Percentiles rank a stretch among this genome's conserved stretches.
Conservation (phyloP, 306 rosid species). For the Abrus precatorius region DNA sequence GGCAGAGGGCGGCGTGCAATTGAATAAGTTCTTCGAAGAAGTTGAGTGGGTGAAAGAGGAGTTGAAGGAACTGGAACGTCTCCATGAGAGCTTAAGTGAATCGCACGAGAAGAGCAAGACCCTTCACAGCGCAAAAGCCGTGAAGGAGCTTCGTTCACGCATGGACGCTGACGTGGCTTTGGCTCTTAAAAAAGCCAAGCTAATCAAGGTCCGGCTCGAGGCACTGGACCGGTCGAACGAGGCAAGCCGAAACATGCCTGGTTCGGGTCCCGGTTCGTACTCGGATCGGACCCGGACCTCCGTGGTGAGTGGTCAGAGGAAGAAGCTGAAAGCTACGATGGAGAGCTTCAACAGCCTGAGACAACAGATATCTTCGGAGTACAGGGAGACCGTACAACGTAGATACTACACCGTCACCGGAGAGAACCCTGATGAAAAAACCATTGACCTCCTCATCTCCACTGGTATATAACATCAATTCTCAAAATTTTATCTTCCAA, state of each 20-base stretch:
- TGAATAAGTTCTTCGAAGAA: conserved; percentile 79
- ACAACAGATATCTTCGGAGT: conserved; percentile 79
- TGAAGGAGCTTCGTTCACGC: conserved; percentile 78
- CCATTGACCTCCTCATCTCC: conserved; percentile 78
- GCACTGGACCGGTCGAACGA: conserved; percentile 74
- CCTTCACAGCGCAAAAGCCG: conserved; percentile 77
- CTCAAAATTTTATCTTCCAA: neutral
- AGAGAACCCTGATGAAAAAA: conserved; percentile 87
- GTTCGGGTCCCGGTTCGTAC: conserved; percentile 78
- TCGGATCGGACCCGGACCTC: conserved; percentile 84
- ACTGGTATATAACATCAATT: conserved; percentile 56
- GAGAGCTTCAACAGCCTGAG: conserved; percentile 72
- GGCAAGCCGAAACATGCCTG: conserved; percentile 61
- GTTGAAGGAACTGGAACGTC: conserved; percentile 73
- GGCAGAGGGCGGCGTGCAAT: conserved; percentile 48
- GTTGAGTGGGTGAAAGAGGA: conserved; percentile 75
- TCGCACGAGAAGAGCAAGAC: conserved; percentile 81
- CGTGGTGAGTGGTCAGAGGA: conserved; percentile 75
- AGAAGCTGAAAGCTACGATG: conserved; percentile 84
- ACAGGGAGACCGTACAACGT: conserved; percentile 81
- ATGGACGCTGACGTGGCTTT: conserved; percentile 82
- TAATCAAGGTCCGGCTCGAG: conserved; percentile 77
- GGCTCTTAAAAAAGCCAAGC: conserved; percentile 80
- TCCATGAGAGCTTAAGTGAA: conserved; percentile 56
- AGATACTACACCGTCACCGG: conserved; percentile 90